Evolutionary conservation across 1,139 yeast species (phyloP), one percentile per base, ranked within the genome.

Genomic region (Diutina sp.): DNA sequence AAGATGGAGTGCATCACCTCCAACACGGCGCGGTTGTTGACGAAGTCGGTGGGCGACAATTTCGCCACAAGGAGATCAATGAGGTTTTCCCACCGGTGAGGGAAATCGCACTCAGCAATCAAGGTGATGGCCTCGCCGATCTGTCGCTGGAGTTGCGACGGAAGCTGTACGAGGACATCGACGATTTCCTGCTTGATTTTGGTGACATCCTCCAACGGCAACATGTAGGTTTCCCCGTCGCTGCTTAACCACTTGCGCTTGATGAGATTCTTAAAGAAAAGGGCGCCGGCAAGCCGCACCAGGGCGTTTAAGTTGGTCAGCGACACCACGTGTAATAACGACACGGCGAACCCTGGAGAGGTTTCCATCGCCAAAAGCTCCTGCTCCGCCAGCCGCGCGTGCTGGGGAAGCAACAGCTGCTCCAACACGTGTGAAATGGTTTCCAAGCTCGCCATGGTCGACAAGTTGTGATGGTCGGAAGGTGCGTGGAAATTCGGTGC

Each of bases 61-160:
- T 84, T 84, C 0, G 76, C 66, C 0, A 90, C 89, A 60, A 95
- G 76, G 58, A 84, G 86, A 61, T 90, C 93, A 46, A 95, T 78
- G 59, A 95, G 77, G 57, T 80, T 78, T 2, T 83, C 81, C 99
- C 99, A 95, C 58, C 83, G 76, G 55, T 86, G 86, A 1, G 99
- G 99, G 72, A 95, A 95, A 67, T 95, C 99, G 59, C 90, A 84
- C 66, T 91, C 97, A 3, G 99, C 99, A 66, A 95, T 93, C 57
- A 89, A 76, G 28, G 96, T 84, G 58, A 93, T 85, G 3, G 97
- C 85, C 68, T 95, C 99, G 57, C 98, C 99, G 57, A 95, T 80
- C 72, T 95, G 99, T 21, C 85, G 77, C 67, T 93, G 97, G 58
- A 93, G 73, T 55, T 80, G 78, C 59, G 72, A 74, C 14, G 97